phyloP scores from a whole-genome alignment of 2,329 filamentous ascomycete species.

The Paecilomyces dactylethromorphus region DNA sequence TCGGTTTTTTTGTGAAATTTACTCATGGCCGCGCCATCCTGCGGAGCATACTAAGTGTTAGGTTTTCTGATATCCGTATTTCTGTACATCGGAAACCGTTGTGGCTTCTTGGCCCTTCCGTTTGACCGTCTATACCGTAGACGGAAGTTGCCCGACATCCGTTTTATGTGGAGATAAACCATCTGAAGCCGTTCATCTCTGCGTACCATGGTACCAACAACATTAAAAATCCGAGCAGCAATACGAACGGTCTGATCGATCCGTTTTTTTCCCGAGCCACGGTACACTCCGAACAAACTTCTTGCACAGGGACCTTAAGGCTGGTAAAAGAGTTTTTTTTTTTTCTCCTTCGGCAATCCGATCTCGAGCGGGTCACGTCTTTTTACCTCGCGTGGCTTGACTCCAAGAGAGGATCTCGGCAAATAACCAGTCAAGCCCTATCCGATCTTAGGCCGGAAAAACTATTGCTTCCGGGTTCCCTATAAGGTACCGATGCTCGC shows the following conservation, averaged over 20 bases:
- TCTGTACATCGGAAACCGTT: not conserved
- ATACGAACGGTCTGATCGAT: not conserved
- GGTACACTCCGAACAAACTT: not conserved
- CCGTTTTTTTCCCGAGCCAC: not conserved
- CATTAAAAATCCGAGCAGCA: not conserved
- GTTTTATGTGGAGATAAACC: not conserved
- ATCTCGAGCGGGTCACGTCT: no score
- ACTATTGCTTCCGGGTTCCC: no score
- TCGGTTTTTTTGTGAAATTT: not conserved
- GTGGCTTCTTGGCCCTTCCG: not conserved
- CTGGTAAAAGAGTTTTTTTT: not conserved
- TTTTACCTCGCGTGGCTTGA: no score
- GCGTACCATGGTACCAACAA: not conserved
- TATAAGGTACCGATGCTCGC: no score
- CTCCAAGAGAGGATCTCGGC: no score
- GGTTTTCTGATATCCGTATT: not conserved
- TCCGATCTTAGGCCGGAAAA: no score
- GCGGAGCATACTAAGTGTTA: not conserved
- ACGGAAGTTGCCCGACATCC: not conserved
- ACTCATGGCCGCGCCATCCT: not conserved
- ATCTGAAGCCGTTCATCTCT: not conserved
- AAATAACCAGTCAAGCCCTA: no score
- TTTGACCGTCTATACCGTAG: not conserved
- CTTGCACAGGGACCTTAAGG: not conserved
- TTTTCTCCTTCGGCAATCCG: not conserved